Evolutionary conservation across 2,329 filamentous ascomycete genomes (phyloP).

Genomic region (Aureobasidium leucospermi): DNA sequence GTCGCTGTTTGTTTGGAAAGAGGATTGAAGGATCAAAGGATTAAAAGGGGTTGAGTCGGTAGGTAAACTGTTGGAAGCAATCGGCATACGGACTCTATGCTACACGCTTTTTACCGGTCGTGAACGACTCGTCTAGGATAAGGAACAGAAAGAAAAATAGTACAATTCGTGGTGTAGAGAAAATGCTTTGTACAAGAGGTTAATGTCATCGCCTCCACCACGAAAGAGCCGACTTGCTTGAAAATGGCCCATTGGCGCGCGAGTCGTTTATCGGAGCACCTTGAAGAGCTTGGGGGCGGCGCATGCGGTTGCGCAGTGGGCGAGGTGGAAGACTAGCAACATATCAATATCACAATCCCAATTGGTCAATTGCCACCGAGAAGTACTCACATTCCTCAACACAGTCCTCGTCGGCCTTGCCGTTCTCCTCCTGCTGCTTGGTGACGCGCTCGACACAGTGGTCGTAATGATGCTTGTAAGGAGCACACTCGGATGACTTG

Average conservation of each 20-base stretch:
- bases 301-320: slow-evolving; percentile 88
- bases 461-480: slow-evolving; percentile 95
- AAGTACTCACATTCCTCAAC: slow-evolving; percentile 90
- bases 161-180: slow-evolving; percentile 12
- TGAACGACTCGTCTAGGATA: not conserved
- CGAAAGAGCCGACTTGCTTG: slow-evolving; percentile 8
- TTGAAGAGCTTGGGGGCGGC: slow-evolving; percentile 95
- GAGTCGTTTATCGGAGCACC: slow-evolving; percentile 66
- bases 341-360: not conserved
- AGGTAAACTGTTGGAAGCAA: not conserved
- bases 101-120: slow-evolving; percentile 9
- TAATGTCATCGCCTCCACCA: slow-evolving; percentile 14
- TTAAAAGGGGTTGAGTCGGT: too few relatives aligned
- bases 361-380: not conserved
- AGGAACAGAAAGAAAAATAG: slow-evolving; percentile 13
- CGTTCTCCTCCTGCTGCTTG: slow-evolving; percentile 59
- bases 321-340: slow-evolving; percentile 85
- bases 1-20: too few relatives aligned
- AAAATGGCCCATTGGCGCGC: not conserved
- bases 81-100: slow-evolving; percentile 6
- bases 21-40: too few relatives aligned
- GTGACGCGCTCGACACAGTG: slow-evolving; percentile 96
- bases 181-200: slow-evolving; percentile 14
- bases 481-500: slow-evolving; percentile 75
- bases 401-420: slow-evolving; percentile 84